Evolutionary conservation across 2,329 filamentous ascomycete genomes (phyloP).

Genomic region (Penicillium sp.): DNA sequence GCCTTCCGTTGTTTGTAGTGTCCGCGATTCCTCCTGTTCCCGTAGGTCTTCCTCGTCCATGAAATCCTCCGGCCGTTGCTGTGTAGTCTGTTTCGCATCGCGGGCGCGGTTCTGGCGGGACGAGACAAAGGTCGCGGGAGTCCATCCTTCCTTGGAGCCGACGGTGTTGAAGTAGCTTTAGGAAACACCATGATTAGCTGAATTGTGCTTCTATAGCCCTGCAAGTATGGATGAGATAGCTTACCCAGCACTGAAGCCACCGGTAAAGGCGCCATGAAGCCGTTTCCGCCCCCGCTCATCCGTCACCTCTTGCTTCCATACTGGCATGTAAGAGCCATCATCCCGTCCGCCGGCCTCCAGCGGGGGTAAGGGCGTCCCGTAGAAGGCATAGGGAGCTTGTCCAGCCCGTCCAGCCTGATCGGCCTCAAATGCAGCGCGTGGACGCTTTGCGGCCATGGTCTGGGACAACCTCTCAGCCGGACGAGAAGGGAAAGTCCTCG

Average conservation of each 20-base stretch:
- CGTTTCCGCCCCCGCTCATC: slow-evolving; percentile 91
- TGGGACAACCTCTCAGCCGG: slow-evolving; percentile 4
- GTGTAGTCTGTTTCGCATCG: slow-evolving; percentile 59
- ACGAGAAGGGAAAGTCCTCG: slow-evolving; percentile 4
- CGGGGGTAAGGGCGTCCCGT: slow-evolving; percentile 83
- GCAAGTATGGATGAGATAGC: slow-evolving; percentile 36
- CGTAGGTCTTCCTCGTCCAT: slow-evolving; percentile 98
- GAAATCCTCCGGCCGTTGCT: slow-evolving; percentile 81
- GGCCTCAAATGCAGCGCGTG: slow-evolving; percentile 77
- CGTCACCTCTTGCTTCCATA: slow-evolving; percentile 98
- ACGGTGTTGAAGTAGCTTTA: slow-evolving; percentile 96
- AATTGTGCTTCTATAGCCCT: background rate
- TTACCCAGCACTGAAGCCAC: slow-evolving; percentile 94
- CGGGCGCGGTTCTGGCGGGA: slow-evolving; percentile 80
- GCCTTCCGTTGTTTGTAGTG: slow-evolving; percentile 72
- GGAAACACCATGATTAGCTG: slow-evolving; percentile 17
- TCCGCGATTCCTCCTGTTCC: slow-evolving; percentile 79
- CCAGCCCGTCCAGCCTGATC: slow-evolving; percentile 58
- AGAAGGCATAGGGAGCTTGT: slow-evolving; percentile 76
- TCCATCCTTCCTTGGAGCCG: slow-evolving; percentile 98
- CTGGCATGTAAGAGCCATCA: slow-evolving; percentile 87
- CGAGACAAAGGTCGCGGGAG: slow-evolving; percentile 88
- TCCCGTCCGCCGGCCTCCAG: slow-evolving; percentile 78
- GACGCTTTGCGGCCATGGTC: slow-evolving; percentile 65
- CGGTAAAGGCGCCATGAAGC: slow-evolving; percentile 94